Conservation (phyloP, 768 basidiomycete genomes). For the Leucosporidium creatinivorum region DNA sequence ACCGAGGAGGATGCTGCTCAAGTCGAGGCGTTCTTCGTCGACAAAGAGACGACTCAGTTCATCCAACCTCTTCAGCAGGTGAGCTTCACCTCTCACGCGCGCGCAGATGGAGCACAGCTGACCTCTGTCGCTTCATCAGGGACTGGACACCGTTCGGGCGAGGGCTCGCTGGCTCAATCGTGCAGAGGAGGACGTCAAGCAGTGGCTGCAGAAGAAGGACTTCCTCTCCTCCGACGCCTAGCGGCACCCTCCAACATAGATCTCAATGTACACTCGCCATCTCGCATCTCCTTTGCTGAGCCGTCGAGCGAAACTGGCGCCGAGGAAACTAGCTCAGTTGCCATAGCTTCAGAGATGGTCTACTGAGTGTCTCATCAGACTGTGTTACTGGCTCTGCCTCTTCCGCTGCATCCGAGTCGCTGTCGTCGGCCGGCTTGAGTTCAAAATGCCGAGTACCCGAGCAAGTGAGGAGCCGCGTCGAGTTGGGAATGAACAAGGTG, state of each 20-base stretch:
- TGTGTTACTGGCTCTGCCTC: neutral
- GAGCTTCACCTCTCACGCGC: neutral
- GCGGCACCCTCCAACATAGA: too few relatives aligned
- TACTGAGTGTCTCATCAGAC: neutral
- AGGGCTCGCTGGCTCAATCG: constrained; percentile 14
- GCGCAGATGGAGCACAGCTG: neutral
- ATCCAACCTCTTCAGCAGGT: constrained; percentile 2
- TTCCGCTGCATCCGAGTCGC: neutral
- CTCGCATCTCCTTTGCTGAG: too few relatives aligned
- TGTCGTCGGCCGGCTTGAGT: neutral
- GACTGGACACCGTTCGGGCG: constrained; percentile 16
- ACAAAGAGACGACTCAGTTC: constrained; percentile 37
- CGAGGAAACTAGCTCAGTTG: neutral
- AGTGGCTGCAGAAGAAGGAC: constrained; percentile 8
- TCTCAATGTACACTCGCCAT: too few relatives aligned
- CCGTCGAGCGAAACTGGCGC: too few relatives aligned
- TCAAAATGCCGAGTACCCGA: constrained; percentile 4
- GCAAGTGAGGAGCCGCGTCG: constrained; percentile 8
- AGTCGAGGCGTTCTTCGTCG: constrained; percentile 59
- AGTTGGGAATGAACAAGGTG: neutral
- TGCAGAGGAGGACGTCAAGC: neutral
- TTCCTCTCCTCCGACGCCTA: neutral
- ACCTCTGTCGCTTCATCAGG: neutral
- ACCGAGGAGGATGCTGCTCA: constrained; percentile 59
- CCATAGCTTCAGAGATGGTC: constrained; percentile 1